Conservation (phyloP, 805 yeast genomes). For the Cyberlindnera mrakii region DNA sequence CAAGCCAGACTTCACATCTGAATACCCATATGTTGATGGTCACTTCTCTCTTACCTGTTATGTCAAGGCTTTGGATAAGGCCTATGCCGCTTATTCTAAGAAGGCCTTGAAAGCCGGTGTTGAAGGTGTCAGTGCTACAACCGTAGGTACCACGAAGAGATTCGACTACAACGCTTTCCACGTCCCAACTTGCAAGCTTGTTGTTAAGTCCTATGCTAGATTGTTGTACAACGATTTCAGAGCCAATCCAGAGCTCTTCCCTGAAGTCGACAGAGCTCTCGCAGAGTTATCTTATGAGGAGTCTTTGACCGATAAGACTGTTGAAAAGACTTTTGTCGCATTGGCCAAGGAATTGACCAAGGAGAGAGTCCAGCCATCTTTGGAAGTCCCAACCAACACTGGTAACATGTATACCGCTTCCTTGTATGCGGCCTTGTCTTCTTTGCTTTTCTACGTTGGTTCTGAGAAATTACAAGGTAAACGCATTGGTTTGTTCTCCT, state of each 20-base stretch:
- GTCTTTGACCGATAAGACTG: constrained; percentile 68
- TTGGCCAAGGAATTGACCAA: constrained; percentile 61
- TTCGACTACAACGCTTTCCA: constrained; percentile 96
- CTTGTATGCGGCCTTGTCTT: constrained; percentile 79
- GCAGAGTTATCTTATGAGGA: constrained; percentile 62
- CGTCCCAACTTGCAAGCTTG: constrained; percentile 96
- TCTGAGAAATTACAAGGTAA: constrained; percentile 69
- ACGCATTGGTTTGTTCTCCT: constrained; percentile 89
- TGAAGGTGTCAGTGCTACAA: constrained; percentile 38
- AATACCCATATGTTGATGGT: constrained; percentile 97
- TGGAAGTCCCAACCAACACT: constrained; percentile 87
- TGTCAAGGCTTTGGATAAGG: constrained; percentile 85
- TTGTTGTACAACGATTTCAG: constrained; percentile 82
- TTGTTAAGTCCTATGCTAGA: constrained; percentile 88
- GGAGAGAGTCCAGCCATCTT: constrained; percentile 70
- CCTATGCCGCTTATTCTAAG: constrained; percentile 76
- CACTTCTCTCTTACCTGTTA: constrained; percentile 92
- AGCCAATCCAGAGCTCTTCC: constrained; percentile 59
- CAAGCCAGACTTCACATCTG: constrained; percentile 94
- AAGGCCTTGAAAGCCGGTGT: constrained; percentile 56
- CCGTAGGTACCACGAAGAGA: constrained; percentile 61
- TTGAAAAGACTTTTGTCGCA: constrained; percentile 82
- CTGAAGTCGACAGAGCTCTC: constrained; percentile 46
- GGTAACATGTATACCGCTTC: constrained; percentile 99
- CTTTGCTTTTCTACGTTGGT: constrained; percentile 71